Conservation (phyloP, 192 early-diverging fungal genomes). For the Dispira simplex region DNA sequence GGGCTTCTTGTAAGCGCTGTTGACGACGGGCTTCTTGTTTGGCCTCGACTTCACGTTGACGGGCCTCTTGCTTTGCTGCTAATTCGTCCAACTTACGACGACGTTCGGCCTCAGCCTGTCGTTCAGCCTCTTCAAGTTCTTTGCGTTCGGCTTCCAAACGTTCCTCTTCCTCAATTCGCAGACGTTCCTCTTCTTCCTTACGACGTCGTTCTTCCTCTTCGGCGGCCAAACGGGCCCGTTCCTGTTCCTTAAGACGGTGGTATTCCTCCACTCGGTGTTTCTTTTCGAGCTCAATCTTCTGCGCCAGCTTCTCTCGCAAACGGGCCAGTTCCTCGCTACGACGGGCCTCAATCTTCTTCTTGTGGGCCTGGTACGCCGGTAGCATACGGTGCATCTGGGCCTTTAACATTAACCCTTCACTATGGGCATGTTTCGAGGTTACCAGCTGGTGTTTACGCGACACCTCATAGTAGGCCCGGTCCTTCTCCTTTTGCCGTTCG, state of each 20-base stretch:
- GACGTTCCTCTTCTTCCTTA: slow-evolving; percentile 21
- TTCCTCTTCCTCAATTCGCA: slow-evolving; percentile 24
- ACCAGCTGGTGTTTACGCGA: slow-evolving; percentile 52
- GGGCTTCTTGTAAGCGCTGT: background rate
- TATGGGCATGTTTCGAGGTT: slow-evolving; percentile 45
- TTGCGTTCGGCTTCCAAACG: slow-evolving; percentile 28
- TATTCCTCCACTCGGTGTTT: slow-evolving; percentile 43
- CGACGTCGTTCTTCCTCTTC: slow-evolving; percentile 27
- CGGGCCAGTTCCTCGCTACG: slow-evolving; percentile 42
- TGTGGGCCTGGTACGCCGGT: slow-evolving; percentile 55
- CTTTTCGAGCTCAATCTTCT: slow-evolving; percentile 58
- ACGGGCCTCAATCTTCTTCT: slow-evolving; percentile 31
- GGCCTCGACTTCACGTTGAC: slow-evolving; percentile 5
- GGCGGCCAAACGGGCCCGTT: slow-evolving; percentile 18
- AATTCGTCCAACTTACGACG: slow-evolving; percentile 29
- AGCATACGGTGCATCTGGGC: slow-evolving; percentile 63
- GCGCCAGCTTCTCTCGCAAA: slow-evolving; percentile 38
- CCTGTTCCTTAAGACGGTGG: slow-evolving; percentile 21
- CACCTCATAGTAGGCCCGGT: slow-evolving; percentile 61
- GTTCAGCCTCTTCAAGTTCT: slow-evolving; percentile 6
- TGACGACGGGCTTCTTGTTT: slow-evolving; percentile 11
- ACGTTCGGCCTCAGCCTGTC: slow-evolving; percentile 23
- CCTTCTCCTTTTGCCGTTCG: slow-evolving; percentile 71
- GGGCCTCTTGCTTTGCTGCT: slow-evolving; percentile 26
- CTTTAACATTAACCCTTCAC: slow-evolving; percentile 61